Conservation (phyloP, 495 filamentous ascomycete genomes). For the Lindgomyces ingoldianus region DNA sequence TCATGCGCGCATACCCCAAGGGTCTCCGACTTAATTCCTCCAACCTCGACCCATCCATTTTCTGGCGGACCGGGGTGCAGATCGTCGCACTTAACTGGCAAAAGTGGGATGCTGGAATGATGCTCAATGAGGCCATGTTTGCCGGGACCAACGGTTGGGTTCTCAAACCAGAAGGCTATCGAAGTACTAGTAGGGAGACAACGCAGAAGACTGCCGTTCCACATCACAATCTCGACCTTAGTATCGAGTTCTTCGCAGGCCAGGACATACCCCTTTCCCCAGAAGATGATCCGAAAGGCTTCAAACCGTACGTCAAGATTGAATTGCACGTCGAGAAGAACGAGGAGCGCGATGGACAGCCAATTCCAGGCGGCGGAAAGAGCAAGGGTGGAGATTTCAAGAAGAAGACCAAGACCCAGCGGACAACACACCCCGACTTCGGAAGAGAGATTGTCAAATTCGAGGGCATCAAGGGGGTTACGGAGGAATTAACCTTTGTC, state of each 20-base stretch:
- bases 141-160: slow-evolving; percentile 76
- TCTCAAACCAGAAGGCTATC: slow-evolving; percentile 74
- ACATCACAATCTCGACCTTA: slow-evolving; percentile 55
- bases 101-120: slow-evolving; percentile 84
- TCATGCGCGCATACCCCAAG: slow-evolving; percentile 89
- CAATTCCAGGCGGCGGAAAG: slow-evolving; percentile 51
- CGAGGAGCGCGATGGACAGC: slow-evolving; percentile 43
- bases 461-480: slow-evolving; percentile 60
- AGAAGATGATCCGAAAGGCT: slow-evolving; percentile 58
- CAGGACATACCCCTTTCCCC: slow-evolving; percentile 59
- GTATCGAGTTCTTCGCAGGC: slow-evolving; percentile 57
- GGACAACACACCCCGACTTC: slow-evolving; percentile 71
- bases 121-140: slow-evolving; percentile 96
- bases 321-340: slow-evolving; percentile 75
- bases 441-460: slow-evolving; percentile 64
- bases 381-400: slow-evolving; percentile 65
- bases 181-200: slow-evolving; percentile 42
- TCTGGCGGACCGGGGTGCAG: slow-evolving; percentile 89
- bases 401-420: slow-evolving; percentile 61
- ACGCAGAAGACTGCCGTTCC: slow-evolving; percentile 32
- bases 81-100: slow-evolving; percentile 97
- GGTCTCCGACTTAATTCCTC: slow-evolving; percentile 79
- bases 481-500: slow-evolving; percentile 79
- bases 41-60: slow-evolving; percentile 78
- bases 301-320: slow-evolving; percentile 77